Percentiles rank a stretch among this genome's conserved stretches.
phyloP scores from a whole-genome alignment of 805 yeast genomes.

The Komagataella phaffii region DNA sequence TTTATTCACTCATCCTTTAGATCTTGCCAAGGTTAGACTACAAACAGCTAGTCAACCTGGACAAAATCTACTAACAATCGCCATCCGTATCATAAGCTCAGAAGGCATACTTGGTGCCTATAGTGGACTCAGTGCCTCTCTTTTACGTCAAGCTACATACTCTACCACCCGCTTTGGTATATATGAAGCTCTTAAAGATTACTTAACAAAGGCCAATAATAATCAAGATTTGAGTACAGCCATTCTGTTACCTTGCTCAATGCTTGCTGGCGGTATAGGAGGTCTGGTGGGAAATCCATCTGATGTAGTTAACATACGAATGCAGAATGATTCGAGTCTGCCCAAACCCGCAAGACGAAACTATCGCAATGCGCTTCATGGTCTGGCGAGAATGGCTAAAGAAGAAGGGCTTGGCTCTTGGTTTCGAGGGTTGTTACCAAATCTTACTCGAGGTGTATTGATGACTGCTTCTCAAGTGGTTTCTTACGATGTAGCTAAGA shows the following conservation, averaged over 20 bases:
- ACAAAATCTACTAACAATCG: constrained; percentile 46
- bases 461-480: constrained; percentile 92
- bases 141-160: constrained; percentile 78
- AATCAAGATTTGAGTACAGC: constrained; percentile 36
- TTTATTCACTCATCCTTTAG: constrained; percentile 68
- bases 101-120: constrained; percentile 67
- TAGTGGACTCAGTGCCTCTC: constrained; percentile 71
- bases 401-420: constrained; percentile 50
- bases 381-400: constrained; percentile 40
- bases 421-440: constrained; percentile 68
- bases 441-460: constrained; percentile 64
- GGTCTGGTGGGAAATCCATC: constrained; percentile 83
- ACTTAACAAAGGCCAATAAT: constrained; percentile 21
- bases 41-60: constrained; percentile 68
- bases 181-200: constrained; percentile 65
- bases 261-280: constrained; percentile 78
- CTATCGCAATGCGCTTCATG: constrained; percentile 70
- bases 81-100: constrained; percentile 38
- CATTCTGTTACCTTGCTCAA: constrained; percentile 59
- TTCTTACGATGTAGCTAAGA: constrained; percentile 68
- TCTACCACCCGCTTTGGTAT: constrained; percentile 79
- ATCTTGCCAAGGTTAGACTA: constrained; percentile 74
- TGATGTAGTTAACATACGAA: constrained; percentile 76
- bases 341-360: constrained; percentile 55
- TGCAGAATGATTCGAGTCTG: constrained; percentile 77